These are phyloP conservation scores for Whalleya microplaca DNA, from an alignment of 2,329 filamentous ascomycete genomes.

Conservation along the genomic window DNA sequence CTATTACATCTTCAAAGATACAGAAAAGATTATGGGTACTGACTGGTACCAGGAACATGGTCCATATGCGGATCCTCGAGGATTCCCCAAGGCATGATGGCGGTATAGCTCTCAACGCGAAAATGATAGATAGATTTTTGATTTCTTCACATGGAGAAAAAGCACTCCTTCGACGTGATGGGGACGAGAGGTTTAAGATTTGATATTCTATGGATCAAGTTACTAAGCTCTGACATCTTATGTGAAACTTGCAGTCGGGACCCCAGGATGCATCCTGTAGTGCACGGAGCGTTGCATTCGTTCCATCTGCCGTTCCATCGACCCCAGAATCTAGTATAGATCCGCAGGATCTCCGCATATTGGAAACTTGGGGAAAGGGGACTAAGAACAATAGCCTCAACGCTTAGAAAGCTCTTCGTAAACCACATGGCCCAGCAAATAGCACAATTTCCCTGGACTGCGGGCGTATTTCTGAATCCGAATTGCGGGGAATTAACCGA, in stretches of 20 bases:
- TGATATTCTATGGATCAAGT: not conserved
- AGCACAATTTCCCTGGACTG: too few relatives aligned
- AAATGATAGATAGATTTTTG: not conserved
- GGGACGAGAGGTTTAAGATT: not conserved
- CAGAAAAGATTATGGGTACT: constrained; percentile 35
- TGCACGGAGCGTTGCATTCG: constrained; percentile 13
- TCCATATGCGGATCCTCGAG: constrained; percentile 49
- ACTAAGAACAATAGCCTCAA: not conserved
- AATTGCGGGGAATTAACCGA: constrained; percentile 19
- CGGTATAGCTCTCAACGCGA: not conserved
- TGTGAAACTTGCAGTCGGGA: not conserved
- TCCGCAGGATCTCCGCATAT: constrained; percentile 15
- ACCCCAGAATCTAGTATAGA: constrained; percentile 12
- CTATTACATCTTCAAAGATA: not conserved
- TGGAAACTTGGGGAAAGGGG: constrained; percentile 14
- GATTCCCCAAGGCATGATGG: constrained; percentile 52
- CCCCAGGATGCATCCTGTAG: not conserved
- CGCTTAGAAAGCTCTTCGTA: not conserved
- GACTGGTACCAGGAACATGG: constrained; percentile 53
- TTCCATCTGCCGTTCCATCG: constrained; percentile 1
- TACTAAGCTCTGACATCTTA: not conserved
- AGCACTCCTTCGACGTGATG: not conserved
- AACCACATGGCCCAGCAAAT: not conserved
- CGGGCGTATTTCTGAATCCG: too few relatives aligned
- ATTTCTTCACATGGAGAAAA: not conserved